Evolutionary conservation across 176 grass and related monocot genomes (phyloP), one percentile per base, ranked within the genome.

Genomic region (Luzula sylvatica): DNA sequence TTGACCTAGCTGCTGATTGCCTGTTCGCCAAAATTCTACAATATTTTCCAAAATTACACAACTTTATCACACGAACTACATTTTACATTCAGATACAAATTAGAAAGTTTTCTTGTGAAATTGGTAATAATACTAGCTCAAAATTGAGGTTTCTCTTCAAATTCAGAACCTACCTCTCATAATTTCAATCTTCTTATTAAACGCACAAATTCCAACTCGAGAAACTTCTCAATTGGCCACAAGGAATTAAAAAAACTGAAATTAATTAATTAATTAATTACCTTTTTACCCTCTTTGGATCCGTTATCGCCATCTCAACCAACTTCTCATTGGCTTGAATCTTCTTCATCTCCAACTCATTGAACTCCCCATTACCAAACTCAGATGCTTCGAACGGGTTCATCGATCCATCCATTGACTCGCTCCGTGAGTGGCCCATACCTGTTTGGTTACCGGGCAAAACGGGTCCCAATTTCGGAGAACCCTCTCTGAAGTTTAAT

Each of bases 221-320:
- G n/a, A n/a, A n/a, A n/a, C n/a, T n/a, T n/a, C 18, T 6, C 55
- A 58, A 14, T 58, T 58, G 20, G 5, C 23, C 9, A 7, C 18
- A 40, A 42, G 20, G 23, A 61, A 2, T 61, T 32, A 18, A 55
- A 11, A 19, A 1, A 0, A 42, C 4, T 5, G n/a, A n/a, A 7
- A 52, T 20, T 3, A n/a, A 13, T 52, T 3, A n/a, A 66, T 41
- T 40, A 67, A 78, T 35, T 50, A 40, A 51, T 40, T 26, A 94
- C 90, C 90, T 95, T 67, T 88, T 95, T n/a, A 95, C 84, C 67
- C 85, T 75, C 30, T 88, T 95, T 12, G 90, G 90, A 74, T 95
- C 90, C 0, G 80, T 72, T 35, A 86, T 6, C 42, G 90, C 90
- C 35, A 95, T 95, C 77, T 95, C 90, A 4, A 78, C 54, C 14